A percentile compares a stretch with the other conserved stretches of the same genome.
These are phyloP conservation scores for Tilletia walkeri DNA, from an alignment of 1,284 basidiomycete species.

Conservation along the genomic window DNA sequence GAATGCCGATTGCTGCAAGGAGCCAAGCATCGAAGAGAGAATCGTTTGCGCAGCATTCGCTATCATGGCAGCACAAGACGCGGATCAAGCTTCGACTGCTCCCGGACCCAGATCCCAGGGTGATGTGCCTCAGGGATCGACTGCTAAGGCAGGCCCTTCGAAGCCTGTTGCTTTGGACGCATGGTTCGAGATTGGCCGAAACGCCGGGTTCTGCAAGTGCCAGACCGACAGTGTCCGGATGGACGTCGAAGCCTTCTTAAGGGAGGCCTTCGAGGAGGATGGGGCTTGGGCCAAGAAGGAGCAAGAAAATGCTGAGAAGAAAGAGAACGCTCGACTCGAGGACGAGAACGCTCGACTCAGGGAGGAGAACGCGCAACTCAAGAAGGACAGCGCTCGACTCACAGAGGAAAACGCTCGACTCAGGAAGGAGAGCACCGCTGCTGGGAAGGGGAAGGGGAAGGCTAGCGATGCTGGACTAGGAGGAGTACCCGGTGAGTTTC, in stretches of 20 bases:
- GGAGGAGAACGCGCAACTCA: too few relatives aligned
- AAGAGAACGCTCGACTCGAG: constrained; percentile 57
- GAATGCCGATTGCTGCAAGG: too few relatives aligned
- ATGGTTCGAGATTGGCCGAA: constrained; percentile 80
- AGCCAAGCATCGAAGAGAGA: too few relatives aligned
- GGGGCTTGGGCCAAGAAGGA: constrained; percentile 37
- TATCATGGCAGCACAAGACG: too few relatives aligned
- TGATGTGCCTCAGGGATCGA: background rate
- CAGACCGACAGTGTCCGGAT: constrained; percentile 49
- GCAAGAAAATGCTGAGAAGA: constrained; percentile 27
- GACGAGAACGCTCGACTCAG: too few relatives aligned
- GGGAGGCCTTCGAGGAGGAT: constrained; percentile 45
- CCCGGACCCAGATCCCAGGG: background rate
- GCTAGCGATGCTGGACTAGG: constrained; percentile 27
- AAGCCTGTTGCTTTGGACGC: constrained; percentile 79
- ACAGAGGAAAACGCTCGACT: background rate
- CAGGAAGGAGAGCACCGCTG: constrained; percentile 24
- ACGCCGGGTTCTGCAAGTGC: constrained; percentile 52
- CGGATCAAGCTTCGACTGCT: background rate
- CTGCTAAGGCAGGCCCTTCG: constrained; percentile 10
- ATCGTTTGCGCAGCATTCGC: too few relatives aligned
- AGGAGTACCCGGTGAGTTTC: constrained; percentile 25
- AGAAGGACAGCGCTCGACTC: too few relatives aligned
- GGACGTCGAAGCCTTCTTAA: constrained; percentile 49
- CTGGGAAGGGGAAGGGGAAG: constrained; percentile 25